These are phyloP conservation scores for Hyaloperonospora brassicae DNA, from an alignment of 352 stramenopile species.

Conservation along the genomic window DNA sequence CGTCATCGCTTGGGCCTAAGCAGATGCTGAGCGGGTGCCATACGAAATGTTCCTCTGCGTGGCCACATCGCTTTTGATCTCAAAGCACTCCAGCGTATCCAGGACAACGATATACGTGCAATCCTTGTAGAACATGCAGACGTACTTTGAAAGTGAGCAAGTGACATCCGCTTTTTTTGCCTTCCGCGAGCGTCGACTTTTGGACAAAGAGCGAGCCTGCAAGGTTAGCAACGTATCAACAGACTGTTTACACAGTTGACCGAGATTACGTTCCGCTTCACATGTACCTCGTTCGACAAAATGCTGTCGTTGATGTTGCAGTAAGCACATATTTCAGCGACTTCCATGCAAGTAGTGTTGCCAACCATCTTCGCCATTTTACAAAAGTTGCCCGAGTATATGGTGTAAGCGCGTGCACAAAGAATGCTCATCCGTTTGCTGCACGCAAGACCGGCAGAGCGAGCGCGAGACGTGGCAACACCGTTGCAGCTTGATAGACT, in stretches of 20 bases:
- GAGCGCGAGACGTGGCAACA: conserved; percentile 46
- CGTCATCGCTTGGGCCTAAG: conserved; percentile 19
- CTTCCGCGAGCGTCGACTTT: conserved; percentile 36
- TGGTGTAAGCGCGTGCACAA: conserved; percentile 55
- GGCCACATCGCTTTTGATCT: conserved; percentile 33
- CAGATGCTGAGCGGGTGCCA: conserved; percentile 23
- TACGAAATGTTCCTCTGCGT: conserved; percentile 41
- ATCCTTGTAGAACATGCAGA: conserved; percentile 13
- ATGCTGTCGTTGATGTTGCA: conserved; percentile 58
- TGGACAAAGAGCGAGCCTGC: conserved; percentile 20
- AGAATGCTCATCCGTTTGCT: conserved; percentile 32
- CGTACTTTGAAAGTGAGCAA: conserved; percentile 61
- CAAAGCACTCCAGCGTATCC: conserved; percentile 49
- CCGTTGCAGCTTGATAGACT: conserved; percentile 18
- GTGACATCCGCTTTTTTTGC: conserved; percentile 62
- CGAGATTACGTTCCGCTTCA: background rate
- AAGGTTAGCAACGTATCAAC: conserved; percentile 1
- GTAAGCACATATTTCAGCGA: conserved; percentile 63
- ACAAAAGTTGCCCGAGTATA: conserved; percentile 71
- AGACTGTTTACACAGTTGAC: conserved; percentile 2
- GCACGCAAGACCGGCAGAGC: conserved; percentile 47
- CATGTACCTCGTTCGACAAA: conserved; percentile 38
- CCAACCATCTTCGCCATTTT: conserved; percentile 64
- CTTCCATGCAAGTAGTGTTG: conserved; percentile 59
- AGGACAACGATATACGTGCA: conserved; percentile 31